Conservation (phyloP, 768 basidiomycete species). For the Boletus rubroflammeus region DNA sequence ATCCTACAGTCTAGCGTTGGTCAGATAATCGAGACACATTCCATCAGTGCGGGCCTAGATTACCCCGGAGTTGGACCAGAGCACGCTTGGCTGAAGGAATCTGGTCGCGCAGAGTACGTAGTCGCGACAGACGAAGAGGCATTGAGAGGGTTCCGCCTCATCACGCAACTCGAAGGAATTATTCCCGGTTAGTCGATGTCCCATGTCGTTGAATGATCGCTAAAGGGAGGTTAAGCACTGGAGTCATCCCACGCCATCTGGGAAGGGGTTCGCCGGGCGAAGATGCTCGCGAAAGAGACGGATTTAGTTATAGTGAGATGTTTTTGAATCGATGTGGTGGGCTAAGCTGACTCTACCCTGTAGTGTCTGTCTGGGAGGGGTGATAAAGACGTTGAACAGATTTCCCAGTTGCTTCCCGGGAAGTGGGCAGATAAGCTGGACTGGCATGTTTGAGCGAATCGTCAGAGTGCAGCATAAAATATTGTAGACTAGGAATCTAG, state of each 20-base stretch:
- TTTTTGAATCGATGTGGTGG: constrained; percentile 1
- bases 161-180: constrained; percentile 93
- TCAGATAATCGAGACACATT: constrained; percentile 96
- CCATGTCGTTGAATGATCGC: background rate
- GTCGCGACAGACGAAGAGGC: constrained; percentile 94
- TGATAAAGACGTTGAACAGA: constrained; percentile 97
- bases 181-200: constrained; percentile 68
- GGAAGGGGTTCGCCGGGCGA: constrained; percentile 84
- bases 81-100: constrained; percentile 96
- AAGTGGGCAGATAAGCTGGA: constrained; percentile 93
- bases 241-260: constrained; percentile 97
- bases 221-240: constrained; percentile 52
- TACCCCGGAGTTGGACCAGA: constrained; percentile 98
- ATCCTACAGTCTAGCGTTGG: constrained; percentile 85
- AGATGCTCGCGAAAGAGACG: constrained; percentile 74
- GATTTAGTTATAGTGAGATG: constrained; percentile 86
- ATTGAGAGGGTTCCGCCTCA: constrained; percentile 84
- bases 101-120: constrained; percentile 88
- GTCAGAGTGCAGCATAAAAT: background rate
- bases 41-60: constrained; percentile 92
- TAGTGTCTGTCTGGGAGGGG: constrained; percentile 94
- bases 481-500: too few species aligned
- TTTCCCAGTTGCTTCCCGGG: constrained; percentile 84
- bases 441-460: constrained; percentile 67
- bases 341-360: background rate